Conservation (phyloP, 2,329 filamentous ascomycete species). For the Phaeosphaeria sp. region DNA sequence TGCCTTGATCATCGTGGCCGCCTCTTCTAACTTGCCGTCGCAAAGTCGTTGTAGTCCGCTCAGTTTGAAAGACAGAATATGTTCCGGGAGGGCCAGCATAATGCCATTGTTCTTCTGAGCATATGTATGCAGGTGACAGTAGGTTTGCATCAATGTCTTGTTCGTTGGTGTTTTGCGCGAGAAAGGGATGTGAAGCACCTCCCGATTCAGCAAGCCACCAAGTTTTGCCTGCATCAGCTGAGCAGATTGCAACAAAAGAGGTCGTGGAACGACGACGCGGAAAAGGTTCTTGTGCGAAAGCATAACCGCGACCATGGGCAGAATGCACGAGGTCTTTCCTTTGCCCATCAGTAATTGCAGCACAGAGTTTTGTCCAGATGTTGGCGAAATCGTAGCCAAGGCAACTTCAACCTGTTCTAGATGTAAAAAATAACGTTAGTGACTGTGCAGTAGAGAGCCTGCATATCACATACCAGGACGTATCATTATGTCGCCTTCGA, state of each 20-base stretch:
- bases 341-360: conserved; percentile 73
- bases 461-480: conserved; percentile 41
- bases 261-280: conserved; percentile 63
- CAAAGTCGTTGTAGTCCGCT: conserved; percentile 65
- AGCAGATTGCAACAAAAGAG: conserved; percentile 64
- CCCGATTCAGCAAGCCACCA: conserved; percentile 61
- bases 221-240: conserved; percentile 63
- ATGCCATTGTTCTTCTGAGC: conserved; percentile 57
- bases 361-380: conserved; percentile 62
- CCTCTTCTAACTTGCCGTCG: conserved; percentile 53
- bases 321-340: conserved; percentile 69
- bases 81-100: conserved; percentile 67
- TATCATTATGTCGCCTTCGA: conserved; percentile 70
- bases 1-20: conserved; percentile 57
- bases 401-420: conserved; percentile 69
- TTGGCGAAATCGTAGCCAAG: conserved; percentile 63
- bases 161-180: conserved; percentile 58
- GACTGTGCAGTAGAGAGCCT: not conserved
- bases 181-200: conserved; percentile 65
- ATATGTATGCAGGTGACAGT: conserved; percentile 50
- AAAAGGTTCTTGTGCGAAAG: conserved; percentile 54
- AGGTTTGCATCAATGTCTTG: conserved; percentile 35
- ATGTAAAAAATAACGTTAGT: not conserved
- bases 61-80: conserved; percentile 70
- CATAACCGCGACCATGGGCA: conserved; percentile 61